Evolutionary conservation across 106 monocot species (phyloP).

Genomic region (Platanthera zijinensis): DNA sequence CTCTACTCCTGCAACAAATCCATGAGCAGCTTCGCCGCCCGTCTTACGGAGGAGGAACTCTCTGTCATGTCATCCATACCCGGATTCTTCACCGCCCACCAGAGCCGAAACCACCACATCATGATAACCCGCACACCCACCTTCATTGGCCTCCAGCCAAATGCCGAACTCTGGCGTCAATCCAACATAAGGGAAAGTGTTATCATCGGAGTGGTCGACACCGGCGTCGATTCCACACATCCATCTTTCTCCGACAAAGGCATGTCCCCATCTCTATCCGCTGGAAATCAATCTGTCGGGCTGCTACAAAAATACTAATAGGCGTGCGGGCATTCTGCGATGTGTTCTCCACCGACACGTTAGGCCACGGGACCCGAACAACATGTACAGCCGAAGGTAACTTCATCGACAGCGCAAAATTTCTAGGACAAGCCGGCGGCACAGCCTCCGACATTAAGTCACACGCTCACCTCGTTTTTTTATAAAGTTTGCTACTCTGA

Average conservation of each 20-base stretch:
- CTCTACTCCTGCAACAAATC: too few relatives aligned
- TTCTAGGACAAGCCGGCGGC: constrained; percentile 22
- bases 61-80: too few relatives aligned
- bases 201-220: constrained; percentile 13
- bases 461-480: constrained; percentile 30
- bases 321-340: constrained; percentile 12
- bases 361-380: constrained; percentile 44
- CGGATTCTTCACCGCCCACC: constrained; percentile 13
- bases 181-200: constrained; percentile 11
- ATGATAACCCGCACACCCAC: constrained; percentile 25
- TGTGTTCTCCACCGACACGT: constrained; percentile 5
- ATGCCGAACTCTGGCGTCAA: constrained; percentile 11
- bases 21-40: too few relatives aligned
- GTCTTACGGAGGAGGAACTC: too few relatives aligned
- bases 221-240: too few relatives aligned
- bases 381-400: constrained; percentile 37
- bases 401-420: constrained; percentile 15
- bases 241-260: neutral
- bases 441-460: constrained; percentile 38
- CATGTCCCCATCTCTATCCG: constrained; percentile 18
- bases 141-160: constrained; percentile 20
- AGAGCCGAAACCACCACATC: neutral
- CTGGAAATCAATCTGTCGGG: constrained; percentile 22
- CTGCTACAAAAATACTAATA: constrained; percentile 31
- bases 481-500: constrained; percentile 29